Evolutionary conservation across 2,329 filamentous ascomycete species (phyloP), one percentile per base, ranked within the genome.

Genomic region (Pochonia chlamydosporia): DNA sequence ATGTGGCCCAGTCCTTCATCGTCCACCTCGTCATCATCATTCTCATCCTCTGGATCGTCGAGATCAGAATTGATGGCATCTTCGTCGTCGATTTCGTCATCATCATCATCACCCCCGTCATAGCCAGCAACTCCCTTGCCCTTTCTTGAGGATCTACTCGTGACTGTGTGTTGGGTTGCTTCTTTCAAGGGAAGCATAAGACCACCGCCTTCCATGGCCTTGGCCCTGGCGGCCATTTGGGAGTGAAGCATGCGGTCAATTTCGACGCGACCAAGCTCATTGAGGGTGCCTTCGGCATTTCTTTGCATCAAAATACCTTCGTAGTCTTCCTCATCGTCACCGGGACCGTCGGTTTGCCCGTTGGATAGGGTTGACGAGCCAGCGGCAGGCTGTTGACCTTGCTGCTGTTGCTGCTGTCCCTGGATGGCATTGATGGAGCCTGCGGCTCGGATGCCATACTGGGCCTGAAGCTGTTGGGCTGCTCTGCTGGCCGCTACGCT

Each of bases 21-120:
- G 13, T 90, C 88, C 43, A 93, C 91, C 28, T 93, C 89, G 21
- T 92, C 88, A 21, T 93, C 89, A 25, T 87, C 84, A 16, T 82
- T 70, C 10, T 89, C 84, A 51, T 97, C 93, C 52, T 97, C 91
- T 0, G 91, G 83, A 62, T 99, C 93, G 63, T 99, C 93, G 3
- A 99, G 82, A 59, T 99, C 93, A 1, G 93, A 97, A 67, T 99
- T 99, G 71, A 99, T 99, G 2, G 92, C 93, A 64, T 99, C 91
- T 55, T 96, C 92, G 54, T 96, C 91, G 11, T 82, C 81, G 21
- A 76, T 69, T 49, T 79, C 74, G 30, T 80, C 75, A 39, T 79
- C 75, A 39, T 79, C 80, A 39, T 81, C 80, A 24, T 77, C 77
- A 33, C 73, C 74, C 4, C 84, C 86, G 56, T 92, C 85, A 44